phyloP scores from a whole-genome alignment of 2,329 filamentous ascomycete species.

The Thermochaetoides dissita region DNA sequence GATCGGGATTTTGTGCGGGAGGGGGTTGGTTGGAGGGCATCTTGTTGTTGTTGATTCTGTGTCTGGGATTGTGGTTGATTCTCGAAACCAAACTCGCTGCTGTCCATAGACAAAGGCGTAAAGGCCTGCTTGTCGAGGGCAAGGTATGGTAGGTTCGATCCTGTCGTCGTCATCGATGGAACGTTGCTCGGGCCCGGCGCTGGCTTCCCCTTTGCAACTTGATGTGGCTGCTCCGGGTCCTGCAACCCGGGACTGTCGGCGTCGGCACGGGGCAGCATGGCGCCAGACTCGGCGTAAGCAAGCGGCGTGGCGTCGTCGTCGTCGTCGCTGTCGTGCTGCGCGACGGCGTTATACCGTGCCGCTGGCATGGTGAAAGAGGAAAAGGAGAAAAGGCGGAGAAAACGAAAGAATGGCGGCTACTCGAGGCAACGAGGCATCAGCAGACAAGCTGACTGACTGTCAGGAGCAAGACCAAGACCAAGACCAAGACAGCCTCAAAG shows the following conservation, averaged over 20 bases:
- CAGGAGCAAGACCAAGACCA: too few relatives aligned
- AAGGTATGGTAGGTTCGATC: slow-evolving; percentile 10
- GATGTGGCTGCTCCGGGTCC: too few relatives aligned
- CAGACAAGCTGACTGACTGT: too few relatives aligned
- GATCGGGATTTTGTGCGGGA: too few relatives aligned
- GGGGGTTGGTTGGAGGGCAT: too few relatives aligned
- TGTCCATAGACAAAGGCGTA: slow-evolving; percentile 21
- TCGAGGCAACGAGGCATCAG: too few relatives aligned
- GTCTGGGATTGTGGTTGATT: background rate
- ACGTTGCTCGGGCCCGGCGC: background rate
- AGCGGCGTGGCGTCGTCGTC: slow-evolving; percentile 2
- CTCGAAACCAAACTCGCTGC: slow-evolving; percentile 12
- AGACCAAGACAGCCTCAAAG: too few relatives aligned
- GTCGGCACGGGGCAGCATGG: too few relatives aligned
- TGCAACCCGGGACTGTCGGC: too few relatives aligned
- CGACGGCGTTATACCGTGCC: slow-evolving; percentile 8
- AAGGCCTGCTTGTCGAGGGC: slow-evolving; percentile 17
- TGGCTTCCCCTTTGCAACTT: background rate
- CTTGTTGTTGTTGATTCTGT: too few relatives aligned
- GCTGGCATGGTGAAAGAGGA: slow-evolving; percentile 8
- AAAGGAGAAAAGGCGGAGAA: slow-evolving; percentile 4
- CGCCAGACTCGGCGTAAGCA: background rate
- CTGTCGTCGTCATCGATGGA: background rate
- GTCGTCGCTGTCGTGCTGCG: slow-evolving; percentile 10
- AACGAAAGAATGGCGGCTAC: background rate